These are phyloP conservation scores for Melampsora larici-populina DNA, from an alignment of 1,284 basidiomycete species.

Conservation along the genomic window DNA sequence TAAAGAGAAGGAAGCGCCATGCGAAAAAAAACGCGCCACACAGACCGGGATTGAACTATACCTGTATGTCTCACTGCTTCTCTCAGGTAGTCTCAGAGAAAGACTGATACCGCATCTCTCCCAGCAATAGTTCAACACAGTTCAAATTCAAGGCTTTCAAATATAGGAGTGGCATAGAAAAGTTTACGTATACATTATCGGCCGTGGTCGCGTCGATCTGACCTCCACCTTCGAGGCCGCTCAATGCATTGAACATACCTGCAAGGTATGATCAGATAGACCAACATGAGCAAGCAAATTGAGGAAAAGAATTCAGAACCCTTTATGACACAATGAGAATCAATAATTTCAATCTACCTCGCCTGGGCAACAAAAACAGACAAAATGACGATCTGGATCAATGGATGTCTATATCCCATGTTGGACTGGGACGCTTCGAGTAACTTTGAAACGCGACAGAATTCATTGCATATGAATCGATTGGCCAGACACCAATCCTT, in stretches of 20 bases:
- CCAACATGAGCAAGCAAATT: background rate
- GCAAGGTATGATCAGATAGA: conserved; percentile 52
- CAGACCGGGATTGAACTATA: too few species aligned
- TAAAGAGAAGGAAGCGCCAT: too few species aligned
- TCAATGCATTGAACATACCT: conserved; percentile 61
- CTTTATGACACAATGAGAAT: too few species aligned
- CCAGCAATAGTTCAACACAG: too few species aligned
- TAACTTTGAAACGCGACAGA: background rate
- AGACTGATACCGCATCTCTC: too few species aligned
- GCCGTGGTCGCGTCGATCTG: conserved; percentile 39
- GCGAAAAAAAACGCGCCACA: too few species aligned
- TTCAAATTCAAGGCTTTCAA: conserved; percentile 33
- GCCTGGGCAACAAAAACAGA: conserved; percentile 43
- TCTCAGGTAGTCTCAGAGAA: too few species aligned
- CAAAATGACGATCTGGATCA: conserved; percentile 29
- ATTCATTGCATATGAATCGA: background rate
- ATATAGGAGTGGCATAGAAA: background rate
- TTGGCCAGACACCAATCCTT: too few species aligned
- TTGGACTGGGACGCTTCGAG: too few species aligned
- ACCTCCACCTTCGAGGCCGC: conserved; percentile 59
- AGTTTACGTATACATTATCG: conserved; percentile 19
- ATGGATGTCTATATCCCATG: background rate
- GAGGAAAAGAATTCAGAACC: background rate
- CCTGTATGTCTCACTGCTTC: too few species aligned
- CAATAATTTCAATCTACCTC: background rate